Evolutionary conservation across 202 grass and related monocot genomes (phyloP).

Genomic region (Digitaria exilis): DNA sequence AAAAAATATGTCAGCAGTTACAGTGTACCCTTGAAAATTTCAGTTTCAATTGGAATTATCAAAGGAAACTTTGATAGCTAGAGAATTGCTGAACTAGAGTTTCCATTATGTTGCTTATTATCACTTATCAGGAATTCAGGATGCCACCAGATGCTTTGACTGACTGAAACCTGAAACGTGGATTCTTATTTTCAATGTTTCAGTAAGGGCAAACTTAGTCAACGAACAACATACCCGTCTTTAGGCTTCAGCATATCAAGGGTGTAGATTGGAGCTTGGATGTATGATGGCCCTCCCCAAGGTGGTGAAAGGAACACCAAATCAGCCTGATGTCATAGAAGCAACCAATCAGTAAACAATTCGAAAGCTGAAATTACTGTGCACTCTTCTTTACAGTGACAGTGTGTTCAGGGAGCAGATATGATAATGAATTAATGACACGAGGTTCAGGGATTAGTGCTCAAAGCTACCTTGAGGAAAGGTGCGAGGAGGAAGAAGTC

Average conservation of each 20-base stretch:
- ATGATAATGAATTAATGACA: neutral
- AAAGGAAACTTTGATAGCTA: neutral
- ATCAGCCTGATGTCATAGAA: constrained; percentile 49
- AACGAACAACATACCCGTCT: constrained; percentile 50
- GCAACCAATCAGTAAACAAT: constrained; percentile 4
- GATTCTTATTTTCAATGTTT: neutral
- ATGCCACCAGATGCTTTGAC: neutral
- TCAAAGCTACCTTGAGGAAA: constrained; percentile 34
- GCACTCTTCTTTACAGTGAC: neutral
- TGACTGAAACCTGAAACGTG: neutral
- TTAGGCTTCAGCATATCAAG: constrained; percentile 71
- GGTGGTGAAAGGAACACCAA: constrained; percentile 78
- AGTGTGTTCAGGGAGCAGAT: neutral
- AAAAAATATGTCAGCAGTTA: neutral
- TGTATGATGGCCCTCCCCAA: constrained; percentile 79
- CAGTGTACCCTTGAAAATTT: neutral
- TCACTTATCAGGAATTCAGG: neutral
- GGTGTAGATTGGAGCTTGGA: constrained; percentile 43
- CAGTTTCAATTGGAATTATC: too few relatives aligned
- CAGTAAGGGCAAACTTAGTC: neutral
- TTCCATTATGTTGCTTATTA: neutral
- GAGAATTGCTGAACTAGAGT: neutral
- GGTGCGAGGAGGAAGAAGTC: constrained; percentile 68
- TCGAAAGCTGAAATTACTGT: neutral
- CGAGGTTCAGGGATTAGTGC: neutral